Base-by-base conservation (phyloP, 192 early-diverging fungal genomes). In the Coemansia biformis region DNA sequence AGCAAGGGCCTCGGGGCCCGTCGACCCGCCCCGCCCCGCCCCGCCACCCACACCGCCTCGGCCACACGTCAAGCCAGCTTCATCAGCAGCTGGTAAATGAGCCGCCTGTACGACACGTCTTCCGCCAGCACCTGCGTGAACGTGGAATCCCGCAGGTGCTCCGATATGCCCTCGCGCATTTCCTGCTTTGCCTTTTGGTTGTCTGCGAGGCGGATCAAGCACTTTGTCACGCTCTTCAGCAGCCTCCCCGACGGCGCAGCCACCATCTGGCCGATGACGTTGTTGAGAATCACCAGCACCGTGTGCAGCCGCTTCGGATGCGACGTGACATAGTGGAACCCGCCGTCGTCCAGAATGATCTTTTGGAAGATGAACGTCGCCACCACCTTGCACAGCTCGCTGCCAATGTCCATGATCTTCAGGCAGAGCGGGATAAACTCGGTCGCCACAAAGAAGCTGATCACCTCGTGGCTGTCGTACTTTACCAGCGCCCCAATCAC, bases 301-400 rank as follows among this genome's bases (percentile, higher is more conserved):
- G 93, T 94, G 54, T 89, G 92, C 63, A 98, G 90, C 6, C 95
- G 83, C 54, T 75, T 70, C 12, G 73, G 71, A 44, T 78, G 60
- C 44, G 63, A 62, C 4, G 59, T 75, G 17, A 75, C 54, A 30
- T 72, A 65, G 35, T 57, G 78, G 38, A 98, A 78, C 1, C 95
- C 95, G 52, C 87, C 86, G 22, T 96, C 92, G 63, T 96, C 93
- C 34, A 90, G 66, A 19, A 98, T 79, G 22, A 98, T 96, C 51
- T 95, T 91, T 68, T 98, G 93, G 31, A 98, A 92, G 51, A 98
- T 95, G 71, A 98, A 96, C 19, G 94, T 98, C n/a, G 95, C 95
- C 29, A 98, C 95, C 23, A 92, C 94, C 59, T 98, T 98, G 48
- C 90, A 93, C 31, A 96, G 81, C 59, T 98, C 95, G 56, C 82